Base-by-base conservation (phyloP, 768 basidiomycete species). In the Mycena capillaripes region DNA sequence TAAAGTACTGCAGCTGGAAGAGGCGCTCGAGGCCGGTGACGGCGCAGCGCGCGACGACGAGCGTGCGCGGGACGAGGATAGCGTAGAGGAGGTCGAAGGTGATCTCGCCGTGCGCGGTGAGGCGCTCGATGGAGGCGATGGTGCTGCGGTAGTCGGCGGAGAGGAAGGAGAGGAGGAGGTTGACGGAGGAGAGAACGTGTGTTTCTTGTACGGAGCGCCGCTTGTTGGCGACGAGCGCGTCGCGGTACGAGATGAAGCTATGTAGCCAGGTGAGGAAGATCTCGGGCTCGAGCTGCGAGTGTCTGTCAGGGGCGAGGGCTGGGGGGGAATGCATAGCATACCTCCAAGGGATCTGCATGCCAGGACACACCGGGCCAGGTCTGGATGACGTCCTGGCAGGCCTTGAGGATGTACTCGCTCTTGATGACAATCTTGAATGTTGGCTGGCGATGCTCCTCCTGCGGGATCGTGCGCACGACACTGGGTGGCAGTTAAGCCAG, bases 331-430 rank as follows among this genome's bases (percentile, higher is more conserved):
- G 21, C 19, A 27, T 3, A 69, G 60, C 67, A 7, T 75, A 90
- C 90, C 80, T 89, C 87, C 12, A 91, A 82, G 9, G 89, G 89
- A 32, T 89, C 87, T 6, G 87, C 78, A 36, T 88, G 87, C 90
- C 91, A 92, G 10, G 90, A 91, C 29, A 91, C 81, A 19, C 90
- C 90, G 30, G 88, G 88, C 85, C 88, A 89, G 6, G 85, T 82
- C 64, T 86, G 82, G 69, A 92, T 87, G 23, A 91, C 87, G 46
- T 89, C 88, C 72, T 89, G 86, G 74, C 89, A 90, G 2, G 88
- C 88, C 73, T 89, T 86, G 27, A 89, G 79, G 66, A 92, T 85
- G 73, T 89, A 89, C 30, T 82, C 84, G 75, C 89, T 91, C 82
- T 91, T 90, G 79, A 92, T 78, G 56, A 90, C 82, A 34, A 91